phyloP scores from a whole-genome alignment of 192 early-diverging fungal genomes.

The Mortierella claussenii region DNA sequence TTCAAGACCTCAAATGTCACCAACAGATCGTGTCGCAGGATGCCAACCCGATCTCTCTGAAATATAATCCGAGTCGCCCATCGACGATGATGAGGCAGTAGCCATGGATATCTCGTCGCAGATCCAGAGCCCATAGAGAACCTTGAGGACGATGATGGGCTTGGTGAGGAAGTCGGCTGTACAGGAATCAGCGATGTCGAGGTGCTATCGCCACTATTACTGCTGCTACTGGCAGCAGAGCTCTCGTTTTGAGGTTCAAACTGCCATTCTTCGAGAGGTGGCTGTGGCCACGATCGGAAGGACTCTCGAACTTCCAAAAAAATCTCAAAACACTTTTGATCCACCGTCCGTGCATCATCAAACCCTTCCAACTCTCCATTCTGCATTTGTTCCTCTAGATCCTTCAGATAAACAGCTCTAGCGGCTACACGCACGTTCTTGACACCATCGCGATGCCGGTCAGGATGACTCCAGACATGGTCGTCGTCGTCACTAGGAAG shows the following conservation, averaged over 20 bases:
- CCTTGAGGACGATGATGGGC: neutral
- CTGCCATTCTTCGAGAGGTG: constrained; percentile 26
- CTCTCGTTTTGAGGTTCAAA: constrained; percentile 3
- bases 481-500: too few species aligned
- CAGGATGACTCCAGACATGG: neutral
- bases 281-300: constrained; percentile 26
- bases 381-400: constrained; percentile 58
- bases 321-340: constrained; percentile 33
- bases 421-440: constrained; percentile 32
- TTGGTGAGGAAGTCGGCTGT: neutral
- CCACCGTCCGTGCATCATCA: constrained; percentile 28
- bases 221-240: neutral
- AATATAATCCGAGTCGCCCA: constrained; percentile 59
- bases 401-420: constrained; percentile 60
- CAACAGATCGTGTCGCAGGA: constrained; percentile 60
- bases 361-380: constrained; percentile 39
- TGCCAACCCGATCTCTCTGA: constrained; percentile 58
- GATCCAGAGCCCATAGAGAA: neutral
- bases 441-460: neutral
- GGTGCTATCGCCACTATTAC: neutral
- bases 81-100: constrained; percentile 50
- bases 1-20: constrained; percentile 60
- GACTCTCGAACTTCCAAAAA: constrained; percentile 49
- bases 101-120: constrained; percentile 52
- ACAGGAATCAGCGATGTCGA: neutral